Evolutionary conservation across 768 basidiomycete species (phyloP).

Genomic region (Agrocybe praecox): DNA sequence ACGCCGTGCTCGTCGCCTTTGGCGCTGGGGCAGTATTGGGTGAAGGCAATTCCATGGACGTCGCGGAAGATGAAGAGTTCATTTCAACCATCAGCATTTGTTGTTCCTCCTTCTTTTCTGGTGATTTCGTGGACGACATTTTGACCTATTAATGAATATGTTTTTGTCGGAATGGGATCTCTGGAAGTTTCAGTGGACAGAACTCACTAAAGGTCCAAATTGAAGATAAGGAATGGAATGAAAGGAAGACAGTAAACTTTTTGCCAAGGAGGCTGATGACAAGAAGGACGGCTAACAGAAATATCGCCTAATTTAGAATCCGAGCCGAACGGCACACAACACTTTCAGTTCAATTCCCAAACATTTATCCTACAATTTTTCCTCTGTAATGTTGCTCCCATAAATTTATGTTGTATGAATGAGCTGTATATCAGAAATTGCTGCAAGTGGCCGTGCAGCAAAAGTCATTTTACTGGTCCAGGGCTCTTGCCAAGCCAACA

Average conservation of each 20-base stretch:
- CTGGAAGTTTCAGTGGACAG: not conserved
- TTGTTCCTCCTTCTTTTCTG: conserved; percentile 24
- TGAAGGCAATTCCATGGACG: conserved; percentile 47
- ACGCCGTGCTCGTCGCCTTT: conserved; percentile 36
- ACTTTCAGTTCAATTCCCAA: not conserved
- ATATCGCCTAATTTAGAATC: conserved; percentile 5
- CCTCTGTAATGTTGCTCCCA: no score
- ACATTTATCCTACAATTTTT: no score
- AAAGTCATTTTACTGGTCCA: no score
- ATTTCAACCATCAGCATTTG: conserved; percentile 25
- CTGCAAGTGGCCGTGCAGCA: no score
- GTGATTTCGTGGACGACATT: conserved; percentile 23
- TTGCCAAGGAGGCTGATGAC: conserved; percentile 10
- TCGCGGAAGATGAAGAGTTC: conserved; percentile 15
- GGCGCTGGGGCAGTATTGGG: conserved; percentile 44
- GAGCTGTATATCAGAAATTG: no score
- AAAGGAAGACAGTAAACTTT: not conserved
- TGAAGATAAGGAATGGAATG: conserved; percentile 7
- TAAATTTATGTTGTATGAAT: no score
- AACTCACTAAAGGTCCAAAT: conserved; percentile 15
- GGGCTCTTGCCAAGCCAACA: not conserved
- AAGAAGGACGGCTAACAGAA: conserved; percentile 11
- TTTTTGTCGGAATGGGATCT: not conserved
- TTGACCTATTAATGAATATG: not conserved
- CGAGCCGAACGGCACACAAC: not conserved